Evolutionary conservation across 1,284 basidiomycete species (phyloP).

Genomic region (Cutaneotrichosporon spelunceum): DNA sequence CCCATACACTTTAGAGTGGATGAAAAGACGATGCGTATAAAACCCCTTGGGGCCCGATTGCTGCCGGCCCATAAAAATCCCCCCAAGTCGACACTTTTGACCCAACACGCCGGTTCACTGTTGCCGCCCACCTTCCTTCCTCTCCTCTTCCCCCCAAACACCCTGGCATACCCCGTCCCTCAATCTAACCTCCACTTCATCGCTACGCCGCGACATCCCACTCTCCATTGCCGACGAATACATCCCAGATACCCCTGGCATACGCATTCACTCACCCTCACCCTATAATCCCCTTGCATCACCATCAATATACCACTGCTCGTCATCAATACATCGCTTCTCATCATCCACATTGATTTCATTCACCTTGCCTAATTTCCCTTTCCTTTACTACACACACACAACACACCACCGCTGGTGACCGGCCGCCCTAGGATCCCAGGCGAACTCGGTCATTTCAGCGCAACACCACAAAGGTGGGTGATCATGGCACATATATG

Average conservation of each 20-base stretch:
- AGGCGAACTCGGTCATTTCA: conserved; percentile 16
- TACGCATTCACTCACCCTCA: background rate
- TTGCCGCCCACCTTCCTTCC: background rate
- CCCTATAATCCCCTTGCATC: conserved; percentile 1
- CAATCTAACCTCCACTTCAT: conserved; percentile 1
- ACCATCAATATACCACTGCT: conserved; percentile 7
- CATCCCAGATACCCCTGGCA: background rate
- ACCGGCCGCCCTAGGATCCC: conserved; percentile 12
- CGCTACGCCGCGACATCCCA: background rate
- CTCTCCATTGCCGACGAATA: background rate
- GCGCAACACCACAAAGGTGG: conserved; percentile 18
- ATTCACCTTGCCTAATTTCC: background rate
- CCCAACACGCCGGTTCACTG: background rate
- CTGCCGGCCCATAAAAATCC: conserved; percentile 13
- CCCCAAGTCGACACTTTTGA: background rate
- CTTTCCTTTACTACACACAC: background rate
- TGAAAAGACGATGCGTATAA: conserved; percentile 4
- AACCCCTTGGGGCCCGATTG: conserved; percentile 11
- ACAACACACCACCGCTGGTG: conserved; percentile 8
- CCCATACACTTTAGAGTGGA: background rate
- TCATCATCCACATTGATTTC: conserved; percentile 2
- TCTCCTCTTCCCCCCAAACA: background rate
- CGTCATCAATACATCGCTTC: background rate
- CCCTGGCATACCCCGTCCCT: background rate
- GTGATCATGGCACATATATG: conserved; percentile 22